phyloP scores from a whole-genome alignment of 75 land plant genomes.

The Pinus taeda region DNA sequence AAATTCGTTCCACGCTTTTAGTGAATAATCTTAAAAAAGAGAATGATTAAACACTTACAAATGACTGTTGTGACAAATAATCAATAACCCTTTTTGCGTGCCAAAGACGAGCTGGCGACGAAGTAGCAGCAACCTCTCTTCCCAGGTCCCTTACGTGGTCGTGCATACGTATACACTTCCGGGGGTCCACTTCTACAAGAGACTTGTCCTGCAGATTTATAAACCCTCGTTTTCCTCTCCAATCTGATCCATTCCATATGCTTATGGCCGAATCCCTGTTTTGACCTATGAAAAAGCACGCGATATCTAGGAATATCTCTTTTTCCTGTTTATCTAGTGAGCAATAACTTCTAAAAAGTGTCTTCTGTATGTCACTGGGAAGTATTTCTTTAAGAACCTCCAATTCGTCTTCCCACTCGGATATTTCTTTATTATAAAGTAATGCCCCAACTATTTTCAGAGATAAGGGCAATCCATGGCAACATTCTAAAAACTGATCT shows the following conservation, averaged over 20 bases:
- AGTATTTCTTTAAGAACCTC: not conserved
- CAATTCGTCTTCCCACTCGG: not conserved
- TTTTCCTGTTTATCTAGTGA: not conserved
- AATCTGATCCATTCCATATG: not conserved
- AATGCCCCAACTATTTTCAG: not conserved
- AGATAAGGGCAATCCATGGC: not conserved
- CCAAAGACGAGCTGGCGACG: too few species aligned
- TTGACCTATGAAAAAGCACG: not conserved
- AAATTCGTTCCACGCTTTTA: too few species aligned
- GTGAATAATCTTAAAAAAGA: too few species aligned
- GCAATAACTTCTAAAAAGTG: not conserved
- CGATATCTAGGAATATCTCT: not conserved
- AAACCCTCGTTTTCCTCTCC: not conserved
- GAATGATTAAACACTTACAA: too few species aligned
- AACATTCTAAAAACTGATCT: not conserved
- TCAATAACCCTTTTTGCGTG: too few species aligned
- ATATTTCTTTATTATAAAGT: not conserved
- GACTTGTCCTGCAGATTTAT: not conserved
- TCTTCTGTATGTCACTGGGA: not conserved
- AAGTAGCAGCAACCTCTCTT: not conserved
- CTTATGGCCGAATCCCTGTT: not conserved
- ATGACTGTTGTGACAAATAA: too few species aligned
- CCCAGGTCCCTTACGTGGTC: constrained; percentile 3
- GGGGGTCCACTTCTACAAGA: not conserved
- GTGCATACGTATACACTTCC: not conserved